These are phyloP conservation scores for Vitellaria paradoxa DNA, from an alignment of 179 eudicot genomes.

Conservation along the genomic window DNA sequence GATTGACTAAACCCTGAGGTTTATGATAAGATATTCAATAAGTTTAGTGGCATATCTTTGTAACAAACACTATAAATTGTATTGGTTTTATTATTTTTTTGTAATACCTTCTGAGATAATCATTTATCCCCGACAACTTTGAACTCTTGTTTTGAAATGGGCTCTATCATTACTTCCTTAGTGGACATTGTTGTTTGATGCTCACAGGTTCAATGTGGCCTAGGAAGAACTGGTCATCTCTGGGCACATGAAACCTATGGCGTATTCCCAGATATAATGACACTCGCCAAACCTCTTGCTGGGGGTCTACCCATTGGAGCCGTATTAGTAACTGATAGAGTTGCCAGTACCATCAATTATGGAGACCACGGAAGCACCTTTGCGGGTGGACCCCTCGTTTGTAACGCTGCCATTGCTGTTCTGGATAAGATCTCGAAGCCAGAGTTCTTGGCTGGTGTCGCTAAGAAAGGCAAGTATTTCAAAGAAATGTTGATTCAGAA, in stretches of 20 bases:
- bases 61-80: too few species aligned
- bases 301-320: constrained; percentile 96
- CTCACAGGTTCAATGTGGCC: constrained; percentile 84
- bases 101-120: too few species aligned
- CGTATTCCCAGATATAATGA: constrained; percentile 87
- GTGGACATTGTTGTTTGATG: background rate
- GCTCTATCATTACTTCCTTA: too few species aligned
- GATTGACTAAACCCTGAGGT: background rate
- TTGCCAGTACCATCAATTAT: constrained; percentile 49
- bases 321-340: constrained; percentile 63
- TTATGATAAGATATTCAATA: background rate
- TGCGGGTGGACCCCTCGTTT: constrained; percentile 87
- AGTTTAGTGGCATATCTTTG: background rate
- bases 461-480: constrained; percentile 62
- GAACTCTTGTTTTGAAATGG: constrained; percentile 1
- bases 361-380: constrained; percentile 98
- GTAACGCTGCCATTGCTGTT: constrained; percentile 64
- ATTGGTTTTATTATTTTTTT: background rate
- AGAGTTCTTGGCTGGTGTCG: constrained; percentile 51
- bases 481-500: constrained; percentile 45
- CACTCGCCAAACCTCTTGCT: constrained; percentile 94
- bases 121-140: background rate
- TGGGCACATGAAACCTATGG: constrained; percentile 85
- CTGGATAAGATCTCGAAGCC: constrained; percentile 67
- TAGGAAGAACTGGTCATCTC: constrained; percentile 88